Percentiles rank a stretch among this genome's conserved stretches.
phyloP scores from a whole-genome alignment of 1,139 yeast genomes.

The Torulaspora pretoriensis region DNA sequence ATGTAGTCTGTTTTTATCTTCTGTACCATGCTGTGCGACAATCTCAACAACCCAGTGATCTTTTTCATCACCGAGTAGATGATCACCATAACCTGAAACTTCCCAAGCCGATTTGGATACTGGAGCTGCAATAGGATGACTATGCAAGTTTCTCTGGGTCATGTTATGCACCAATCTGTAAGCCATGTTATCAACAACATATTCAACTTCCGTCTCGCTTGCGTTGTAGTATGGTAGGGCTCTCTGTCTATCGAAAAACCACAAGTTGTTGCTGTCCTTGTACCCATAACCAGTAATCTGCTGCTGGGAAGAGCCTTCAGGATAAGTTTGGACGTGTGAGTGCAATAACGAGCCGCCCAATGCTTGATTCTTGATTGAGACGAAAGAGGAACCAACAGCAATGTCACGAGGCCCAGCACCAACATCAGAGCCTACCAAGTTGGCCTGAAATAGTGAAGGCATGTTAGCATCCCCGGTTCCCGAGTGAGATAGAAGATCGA shows the following conservation, averaged over 20 bases:
- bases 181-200: slow-evolving; percentile 63
- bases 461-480: slow-evolving; percentile 97
- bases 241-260: slow-evolving; percentile 80
- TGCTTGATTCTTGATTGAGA: slow-evolving; percentile 87
- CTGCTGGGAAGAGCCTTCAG: slow-evolving; percentile 94
- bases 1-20: slow-evolving; percentile 64
- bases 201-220: slow-evolving; percentile 50
- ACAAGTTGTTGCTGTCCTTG: slow-evolving; percentile 86
- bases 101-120: slow-evolving; percentile 66
- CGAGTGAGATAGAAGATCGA: slow-evolving; percentile 63
- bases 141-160: slow-evolving; percentile 88
- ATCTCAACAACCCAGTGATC: slow-evolving; percentile 94
- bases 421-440: slow-evolving; percentile 72
- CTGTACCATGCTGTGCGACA: slow-evolving; percentile 69
- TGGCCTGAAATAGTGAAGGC: slow-evolving; percentile 97
- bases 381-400: slow-evolving; percentile 67
- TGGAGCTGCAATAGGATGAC: slow-evolving; percentile 82
- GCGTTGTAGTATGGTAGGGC: slow-evolving; percentile 49
- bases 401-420: slow-evolving; percentile 88
- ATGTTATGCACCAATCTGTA: slow-evolving; percentile 74
- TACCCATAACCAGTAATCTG: slow-evolving; percentile 94
- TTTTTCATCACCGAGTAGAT: slow-evolving; percentile 79
- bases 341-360: slow-evolving; percentile 89
- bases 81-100: slow-evolving; percentile 91
- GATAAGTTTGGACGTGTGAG: slow-evolving; percentile 89